Base-by-base conservation (phyloP, 768 basidiomycete species). In the Lactarius akahatsu region DNA sequence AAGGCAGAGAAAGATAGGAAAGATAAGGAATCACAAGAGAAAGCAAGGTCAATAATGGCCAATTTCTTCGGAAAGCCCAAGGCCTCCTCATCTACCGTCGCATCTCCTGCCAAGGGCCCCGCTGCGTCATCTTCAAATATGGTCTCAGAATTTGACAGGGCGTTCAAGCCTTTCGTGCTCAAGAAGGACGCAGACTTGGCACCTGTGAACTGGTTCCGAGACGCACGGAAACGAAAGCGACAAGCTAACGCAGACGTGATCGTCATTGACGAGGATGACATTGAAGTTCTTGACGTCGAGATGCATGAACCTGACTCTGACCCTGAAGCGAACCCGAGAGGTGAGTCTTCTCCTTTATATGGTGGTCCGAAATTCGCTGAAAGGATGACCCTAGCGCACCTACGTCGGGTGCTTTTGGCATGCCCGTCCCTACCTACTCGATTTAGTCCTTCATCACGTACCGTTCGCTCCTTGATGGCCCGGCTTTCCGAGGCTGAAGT, bases 401-500 rank as follows among this genome's bases (percentile, higher is more conserved):
- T 67, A 34, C 57, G 26, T 50, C 41, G 26, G 15, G 18, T 59
- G 16, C 43, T 67, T 15, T 58, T 50, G 1, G 15, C 55, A 38
- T 67, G 64, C 79, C 77, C 72, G 79, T 80, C 68, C 77, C 75
- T 66, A 76, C 28, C 68, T 55, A 43, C 70, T 72, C 75, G 3
- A 69, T 77, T 64, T 71, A 71, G 62, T 56, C 59, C 57, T 43
- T 71, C 71, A 15, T 71, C 71, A 16, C 65, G 76, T n/a, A 77
- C 73, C 23, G 79, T 86, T 8, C 83, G 83, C 15, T 75, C 86
- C 28, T 72, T 89, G 26, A 78, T 94, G 69, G 72, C 80, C 2
- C 81, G 83, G 70, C 83, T 96, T 18, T 86, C 83, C 18, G 92
- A 95, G 71, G 91, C 90, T 10, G 90, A 92, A 76, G 78, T 94